Conservation (phyloP, 2,329 filamentous ascomycete genomes). For the Pleomassaria siparia region DNA sequence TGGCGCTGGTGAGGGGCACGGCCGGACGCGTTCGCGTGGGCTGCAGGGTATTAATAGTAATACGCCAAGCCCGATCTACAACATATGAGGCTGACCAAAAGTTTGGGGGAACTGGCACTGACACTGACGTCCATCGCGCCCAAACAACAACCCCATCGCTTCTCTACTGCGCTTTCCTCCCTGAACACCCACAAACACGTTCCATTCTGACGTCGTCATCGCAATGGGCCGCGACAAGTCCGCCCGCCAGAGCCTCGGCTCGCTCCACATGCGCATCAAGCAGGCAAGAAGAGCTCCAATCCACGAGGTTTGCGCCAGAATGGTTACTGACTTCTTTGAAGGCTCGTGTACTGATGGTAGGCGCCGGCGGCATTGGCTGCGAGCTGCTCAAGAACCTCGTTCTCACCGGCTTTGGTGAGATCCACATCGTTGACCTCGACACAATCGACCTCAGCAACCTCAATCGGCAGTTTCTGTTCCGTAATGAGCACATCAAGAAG, state of each 20-base stretch:
- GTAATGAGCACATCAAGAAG: constrained; percentile 97
- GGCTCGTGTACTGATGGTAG: constrained; percentile 89
- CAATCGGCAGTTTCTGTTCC: constrained; percentile 95
- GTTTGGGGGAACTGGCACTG: constrained; percentile 4
- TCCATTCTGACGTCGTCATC: not conserved
- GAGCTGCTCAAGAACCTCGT: constrained; percentile 97
- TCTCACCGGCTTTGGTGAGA: constrained; percentile 85
- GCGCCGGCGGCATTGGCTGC: constrained; percentile 95
- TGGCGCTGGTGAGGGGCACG: too few relatives aligned
- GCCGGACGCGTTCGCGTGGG: not conserved
- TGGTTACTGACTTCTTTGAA: constrained; percentile 46
- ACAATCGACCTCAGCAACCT: constrained; percentile 98
- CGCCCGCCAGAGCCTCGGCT: constrained; percentile 63
- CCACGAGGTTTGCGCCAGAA: not conserved
- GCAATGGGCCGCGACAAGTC: constrained; percentile 49
- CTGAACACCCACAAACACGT: not conserved
- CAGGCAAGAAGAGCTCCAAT: constrained; percentile 58
- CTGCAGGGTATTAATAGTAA: not conserved
- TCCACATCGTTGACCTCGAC: constrained; percentile 94
- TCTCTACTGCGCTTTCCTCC: not conserved
- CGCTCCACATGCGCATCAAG: constrained; percentile 67
- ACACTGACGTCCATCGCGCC: not conserved
- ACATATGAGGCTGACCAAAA: not conserved
- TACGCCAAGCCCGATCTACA: not conserved
- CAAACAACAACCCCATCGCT: constrained; percentile 5